These are phyloP conservation scores for Saturnispora sanitii DNA, from an alignment of 805 yeast genomes.

Conservation along the genomic window DNA sequence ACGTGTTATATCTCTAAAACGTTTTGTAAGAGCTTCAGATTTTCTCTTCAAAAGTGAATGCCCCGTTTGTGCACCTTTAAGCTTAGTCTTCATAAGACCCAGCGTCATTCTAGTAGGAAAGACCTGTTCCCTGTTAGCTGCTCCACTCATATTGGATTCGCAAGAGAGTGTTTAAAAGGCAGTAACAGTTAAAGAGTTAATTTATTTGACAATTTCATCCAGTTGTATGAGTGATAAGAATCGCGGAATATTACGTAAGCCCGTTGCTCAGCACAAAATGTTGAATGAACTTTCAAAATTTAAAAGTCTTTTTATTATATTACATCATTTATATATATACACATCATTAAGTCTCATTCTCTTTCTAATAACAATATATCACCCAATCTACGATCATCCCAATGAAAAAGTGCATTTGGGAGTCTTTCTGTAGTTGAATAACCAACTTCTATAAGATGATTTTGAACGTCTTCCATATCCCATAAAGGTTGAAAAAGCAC, in stretches of 20 bases:
- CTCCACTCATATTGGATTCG: constrained; percentile 9
- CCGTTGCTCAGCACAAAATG: constrained; percentile 27
- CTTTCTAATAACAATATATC: constrained; percentile 24
- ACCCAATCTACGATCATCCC: constrained; percentile 11
- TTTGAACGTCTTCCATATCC: neutral
- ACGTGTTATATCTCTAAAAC: constrained; percentile 91
- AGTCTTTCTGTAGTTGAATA: constrained; percentile 3
- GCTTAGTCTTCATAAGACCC: constrained; percentile 86
- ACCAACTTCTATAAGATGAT: neutral
- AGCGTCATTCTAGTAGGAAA: constrained; percentile 98
- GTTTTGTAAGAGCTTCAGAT: constrained; percentile 91
- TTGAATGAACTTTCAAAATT: too few species aligned
- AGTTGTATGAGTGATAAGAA: neutral
- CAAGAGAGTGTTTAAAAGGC: too few species aligned
- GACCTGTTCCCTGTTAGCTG: constrained; percentile 68
- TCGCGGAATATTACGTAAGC: constrained; percentile 30
- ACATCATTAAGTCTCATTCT: too few species aligned
- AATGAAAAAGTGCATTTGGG: constrained; percentile 10
- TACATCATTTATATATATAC: too few species aligned
- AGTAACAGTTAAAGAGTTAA: neutral
- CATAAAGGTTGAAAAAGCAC: neutral
- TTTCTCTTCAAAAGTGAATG: constrained; percentile 88
- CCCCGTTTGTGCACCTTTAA: constrained; percentile 96
- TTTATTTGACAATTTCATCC: neutral
- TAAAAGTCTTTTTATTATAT: too few species aligned